Conservation (phyloP, 345 rosid genomes). For the Psidium guajava region DNA sequence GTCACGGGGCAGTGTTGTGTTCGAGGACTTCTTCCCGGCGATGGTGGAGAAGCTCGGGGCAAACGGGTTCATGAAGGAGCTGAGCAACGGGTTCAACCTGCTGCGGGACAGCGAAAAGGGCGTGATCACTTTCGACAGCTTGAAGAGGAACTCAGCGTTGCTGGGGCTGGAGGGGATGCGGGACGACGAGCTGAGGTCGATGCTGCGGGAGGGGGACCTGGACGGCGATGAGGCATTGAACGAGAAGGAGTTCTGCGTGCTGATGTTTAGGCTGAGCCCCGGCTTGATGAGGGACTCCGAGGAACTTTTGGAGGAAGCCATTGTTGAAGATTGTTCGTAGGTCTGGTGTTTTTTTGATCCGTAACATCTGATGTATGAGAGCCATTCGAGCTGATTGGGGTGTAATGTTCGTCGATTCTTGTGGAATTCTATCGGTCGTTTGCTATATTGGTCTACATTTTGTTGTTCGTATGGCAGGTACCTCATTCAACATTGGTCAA, state of each 20-base stretch:
- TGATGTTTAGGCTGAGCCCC: constrained; percentile 64
- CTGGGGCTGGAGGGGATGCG: constrained; percentile 41
- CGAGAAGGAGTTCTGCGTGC: constrained; percentile 45
- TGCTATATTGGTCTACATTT: neutral
- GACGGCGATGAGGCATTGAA: constrained; percentile 47
- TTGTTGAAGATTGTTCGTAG: neutral
- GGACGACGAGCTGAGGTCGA: constrained; percentile 34
- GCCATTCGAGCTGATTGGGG: neutral
- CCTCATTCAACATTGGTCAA: neutral
- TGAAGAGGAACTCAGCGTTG: constrained; percentile 29
- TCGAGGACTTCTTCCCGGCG: constrained; percentile 47
- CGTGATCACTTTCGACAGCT: constrained; percentile 40
- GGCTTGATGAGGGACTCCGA: constrained; percentile 26
- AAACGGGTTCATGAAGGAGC: constrained; percentile 52
- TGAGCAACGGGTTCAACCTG: constrained; percentile 37
- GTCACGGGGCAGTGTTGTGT: constrained; percentile 3
- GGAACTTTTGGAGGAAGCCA: constrained; percentile 22
- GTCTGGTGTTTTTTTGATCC: neutral
- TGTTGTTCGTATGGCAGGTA: neutral
- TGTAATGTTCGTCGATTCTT: neutral
- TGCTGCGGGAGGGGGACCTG: constrained; percentile 51
- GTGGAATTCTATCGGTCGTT: neutral
- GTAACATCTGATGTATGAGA: neutral
- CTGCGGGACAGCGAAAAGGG: constrained; percentile 34
- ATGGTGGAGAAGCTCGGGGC: constrained; percentile 47